Conservation (phyloP, 2,329 filamentous ascomycete genomes). For the Alternaria angustiovoidea region DNA sequence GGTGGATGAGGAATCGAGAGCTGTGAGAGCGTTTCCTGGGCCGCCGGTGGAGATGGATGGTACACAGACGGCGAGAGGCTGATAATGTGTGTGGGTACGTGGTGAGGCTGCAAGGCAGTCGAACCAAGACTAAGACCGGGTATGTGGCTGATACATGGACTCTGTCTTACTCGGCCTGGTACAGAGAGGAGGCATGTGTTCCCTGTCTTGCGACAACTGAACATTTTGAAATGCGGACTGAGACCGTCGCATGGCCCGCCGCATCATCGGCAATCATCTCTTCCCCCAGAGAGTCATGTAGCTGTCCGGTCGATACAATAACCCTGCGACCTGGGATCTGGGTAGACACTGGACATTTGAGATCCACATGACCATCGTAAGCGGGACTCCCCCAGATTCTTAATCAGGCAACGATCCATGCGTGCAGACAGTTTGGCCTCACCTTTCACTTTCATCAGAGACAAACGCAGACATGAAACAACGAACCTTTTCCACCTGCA, state of each 20-base stretch:
- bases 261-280: no score
- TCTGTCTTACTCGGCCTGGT: no score
- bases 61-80: not conserved
- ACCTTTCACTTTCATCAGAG: not conserved
- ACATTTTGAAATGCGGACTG: no score
- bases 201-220: no score
- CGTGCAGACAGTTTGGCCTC: not conserved
- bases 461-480: not conserved
- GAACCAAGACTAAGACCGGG: no score
- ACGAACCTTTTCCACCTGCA: not conserved
- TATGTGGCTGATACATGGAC: no score
- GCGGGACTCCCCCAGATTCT: rapidly evolving
- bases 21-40: not conserved
- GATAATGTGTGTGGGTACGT: not conserved
- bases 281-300: no score
- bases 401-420: not conserved
- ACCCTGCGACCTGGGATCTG: not conserved
- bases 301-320: not conserved
- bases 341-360: not conserved
- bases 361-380: no score
- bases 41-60: not conserved
- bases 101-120: not conserved
- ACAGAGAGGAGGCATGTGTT: no score
- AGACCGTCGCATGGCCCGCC: no score
- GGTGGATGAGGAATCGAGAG: no score